Evolutionary conservation across 2,329 filamentous ascomycete species (phyloP).

Genomic region (Trichoderma endophyticum): DNA sequence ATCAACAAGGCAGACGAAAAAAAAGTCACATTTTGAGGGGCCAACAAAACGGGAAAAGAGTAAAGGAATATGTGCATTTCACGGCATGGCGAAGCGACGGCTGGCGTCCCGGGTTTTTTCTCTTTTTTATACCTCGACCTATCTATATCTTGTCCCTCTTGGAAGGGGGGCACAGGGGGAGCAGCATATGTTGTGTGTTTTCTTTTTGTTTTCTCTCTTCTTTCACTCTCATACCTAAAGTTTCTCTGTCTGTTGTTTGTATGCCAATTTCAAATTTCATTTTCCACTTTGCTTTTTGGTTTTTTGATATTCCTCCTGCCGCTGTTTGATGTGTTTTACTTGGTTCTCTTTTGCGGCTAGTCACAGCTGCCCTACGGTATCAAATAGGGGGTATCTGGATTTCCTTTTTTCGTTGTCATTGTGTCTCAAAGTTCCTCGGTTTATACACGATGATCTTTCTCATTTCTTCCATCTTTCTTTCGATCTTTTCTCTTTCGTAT

Average conservation of each 20-base stretch:
- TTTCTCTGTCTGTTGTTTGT: neutral
- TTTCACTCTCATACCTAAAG: neutral
- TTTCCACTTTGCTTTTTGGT: neutral
- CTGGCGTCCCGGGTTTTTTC: constrained; percentile 26
- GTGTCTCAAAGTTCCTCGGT: neutral
- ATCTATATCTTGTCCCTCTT: neutral
- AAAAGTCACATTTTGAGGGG: neutral
- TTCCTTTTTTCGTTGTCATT: neutral
- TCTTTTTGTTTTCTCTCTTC: neutral
- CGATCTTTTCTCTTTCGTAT: neutral
- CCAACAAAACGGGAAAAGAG: neutral
- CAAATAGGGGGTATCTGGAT: neutral
- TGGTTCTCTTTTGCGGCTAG: neutral
- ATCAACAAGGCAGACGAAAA: neutral
- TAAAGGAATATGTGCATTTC: constrained; percentile 18
- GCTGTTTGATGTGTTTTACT: neutral
- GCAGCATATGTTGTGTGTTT: neutral
- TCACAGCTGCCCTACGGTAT: neutral
- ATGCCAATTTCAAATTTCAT: neutral
- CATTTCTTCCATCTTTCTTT: neutral
- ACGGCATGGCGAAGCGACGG: constrained; percentile 29
- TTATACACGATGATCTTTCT: neutral
- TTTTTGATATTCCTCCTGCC: neutral
- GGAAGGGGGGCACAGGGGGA: neutral
- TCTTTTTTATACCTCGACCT: constrained; percentile 6